Base-by-base conservation (phyloP, 2,329 filamentous ascomycete genomes). In the Ceratocystiopsis sp. region DNA sequence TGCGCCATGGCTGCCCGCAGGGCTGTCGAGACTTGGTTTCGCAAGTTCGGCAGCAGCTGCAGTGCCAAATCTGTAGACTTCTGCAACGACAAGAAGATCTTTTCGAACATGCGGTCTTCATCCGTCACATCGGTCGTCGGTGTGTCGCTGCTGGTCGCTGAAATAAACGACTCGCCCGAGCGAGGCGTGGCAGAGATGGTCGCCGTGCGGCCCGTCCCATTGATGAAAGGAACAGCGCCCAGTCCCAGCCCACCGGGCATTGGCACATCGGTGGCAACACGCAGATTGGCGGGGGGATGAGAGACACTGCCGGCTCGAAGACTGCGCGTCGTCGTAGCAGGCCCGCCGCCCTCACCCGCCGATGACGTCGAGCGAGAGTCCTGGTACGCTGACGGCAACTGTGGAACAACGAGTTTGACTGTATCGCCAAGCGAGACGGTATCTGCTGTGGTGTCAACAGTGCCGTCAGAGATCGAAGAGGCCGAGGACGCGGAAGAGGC, bases 91-190 rank as follows among this genome's bases (percentile, higher is more conserved):
- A 85, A 56, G 61, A 84, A 93, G 18, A 95, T 84, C 48, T 69
- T 75, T 49, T 93, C 87, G 51, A 94, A 94, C 25, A 78, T 71
- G 15, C 73, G 71, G 52, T 93, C 85, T 49, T 93, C 84, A 49
- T 85, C 81, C 3, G 71, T 72, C 41, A 78, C 73, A 41, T 85
- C 81, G 11, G 64, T 69, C 38, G 74, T 57, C 9, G 66, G 62
- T 9, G 34, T 32, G 39, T 67, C 67, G 37, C 69, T 68, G 37
- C 70, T 66, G 29, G 66, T 63, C 43, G 67, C 64, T 0, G 78
- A 76, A 2, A 67, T 69, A 56, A 91, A 93, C 0, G 83, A 84
- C 53, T 93, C 85, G 37, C 80, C 82, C 9, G 84, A 93, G 19
- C 83, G 77, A 38, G 85, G 84, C 1, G 84, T 93, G n/a, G 69